Evolutionary conservation across 148 eudicot genomes (phyloP).

Genomic region (Camellia granthamiana): DNA sequence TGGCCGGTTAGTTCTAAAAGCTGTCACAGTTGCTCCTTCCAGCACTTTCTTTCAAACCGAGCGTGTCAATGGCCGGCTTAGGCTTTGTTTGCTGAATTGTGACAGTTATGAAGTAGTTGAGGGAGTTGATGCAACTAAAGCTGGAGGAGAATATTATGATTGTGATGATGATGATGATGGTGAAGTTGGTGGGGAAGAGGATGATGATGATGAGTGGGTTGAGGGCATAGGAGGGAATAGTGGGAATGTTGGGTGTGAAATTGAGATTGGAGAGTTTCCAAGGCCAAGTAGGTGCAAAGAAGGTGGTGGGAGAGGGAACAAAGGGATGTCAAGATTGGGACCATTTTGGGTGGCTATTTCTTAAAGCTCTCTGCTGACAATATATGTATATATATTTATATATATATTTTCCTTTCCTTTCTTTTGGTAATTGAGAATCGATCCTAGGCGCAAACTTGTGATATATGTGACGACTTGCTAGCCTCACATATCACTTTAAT

Average conservation of each 20-base stretch:
- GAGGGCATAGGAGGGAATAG: background rate
- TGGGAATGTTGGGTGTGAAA: slow-evolving; percentile 8
- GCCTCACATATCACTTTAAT: too few relatives aligned
- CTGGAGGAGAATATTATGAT: slow-evolving; percentile 8
- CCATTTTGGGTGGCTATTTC: slow-evolving; percentile 30
- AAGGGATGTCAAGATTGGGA: slow-evolving; percentile 30
- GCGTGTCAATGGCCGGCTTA: slow-evolving; percentile 56
- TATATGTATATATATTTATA: background rate
- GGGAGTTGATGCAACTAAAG: background rate
- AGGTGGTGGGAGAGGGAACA: slow-evolving; percentile 27
- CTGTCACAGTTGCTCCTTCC: slow-evolving; percentile 28
- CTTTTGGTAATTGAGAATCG: too few relatives aligned
- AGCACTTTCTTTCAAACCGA: slow-evolving; percentile 43
- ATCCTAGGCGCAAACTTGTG: too few relatives aligned
- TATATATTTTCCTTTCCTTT: background rate
- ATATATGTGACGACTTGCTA: too few relatives aligned
- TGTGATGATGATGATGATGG: background rate
- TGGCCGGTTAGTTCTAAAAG: slow-evolving; percentile 64
- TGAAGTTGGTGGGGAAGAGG: background rate
- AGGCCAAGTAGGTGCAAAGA: slow-evolving; percentile 40
- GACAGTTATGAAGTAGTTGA: background rate
- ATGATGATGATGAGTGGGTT: background rate
- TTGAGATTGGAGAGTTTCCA: slow-evolving; percentile 12
- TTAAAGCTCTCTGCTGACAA: background rate
- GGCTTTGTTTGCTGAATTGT: slow-evolving; percentile 27